phyloP scores from a whole-genome alignment of 352 stramenopile genomes.

The Paralagenidium karlingii region DNA sequence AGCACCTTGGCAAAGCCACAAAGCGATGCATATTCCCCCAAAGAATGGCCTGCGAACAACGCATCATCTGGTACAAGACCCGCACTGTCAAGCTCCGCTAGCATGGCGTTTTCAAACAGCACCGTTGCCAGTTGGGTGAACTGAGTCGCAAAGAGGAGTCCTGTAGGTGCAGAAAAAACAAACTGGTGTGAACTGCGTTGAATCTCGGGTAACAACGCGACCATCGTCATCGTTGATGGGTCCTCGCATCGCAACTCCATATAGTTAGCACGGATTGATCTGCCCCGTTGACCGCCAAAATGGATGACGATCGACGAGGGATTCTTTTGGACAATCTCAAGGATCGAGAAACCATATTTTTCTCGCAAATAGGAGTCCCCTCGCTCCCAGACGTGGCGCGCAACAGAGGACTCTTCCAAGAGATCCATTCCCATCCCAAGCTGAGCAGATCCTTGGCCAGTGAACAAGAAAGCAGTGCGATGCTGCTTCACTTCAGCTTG shows the following conservation, averaged over 20 bases:
- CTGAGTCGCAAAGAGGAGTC: constrained; percentile 76
- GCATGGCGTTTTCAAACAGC: constrained; percentile 73
- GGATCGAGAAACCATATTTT: constrained; percentile 81
- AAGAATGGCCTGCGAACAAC: constrained; percentile 78
- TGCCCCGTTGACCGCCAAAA: constrained; percentile 73
- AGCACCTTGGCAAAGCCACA: constrained; percentile 64
- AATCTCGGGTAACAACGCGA: constrained; percentile 69
- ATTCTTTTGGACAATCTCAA: constrained; percentile 84
- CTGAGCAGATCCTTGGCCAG: constrained; percentile 68
- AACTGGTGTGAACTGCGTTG: constrained; percentile 72
- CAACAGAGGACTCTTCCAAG: constrained; percentile 52
- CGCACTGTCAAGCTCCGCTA: constrained; percentile 60
- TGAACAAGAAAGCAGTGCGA: constrained; percentile 75
- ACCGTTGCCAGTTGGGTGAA: constrained; percentile 77
- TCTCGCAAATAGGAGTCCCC: constrained; percentile 54
- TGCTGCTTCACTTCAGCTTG: constrained; percentile 55
- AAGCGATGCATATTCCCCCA: constrained; percentile 78
- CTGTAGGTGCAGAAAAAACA: constrained; percentile 58
- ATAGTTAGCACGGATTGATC: constrained; percentile 76
- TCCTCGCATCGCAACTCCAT: constrained; percentile 68
- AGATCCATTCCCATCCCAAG: constrained; percentile 87
- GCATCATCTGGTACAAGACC: constrained; percentile 59
- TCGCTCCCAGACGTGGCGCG: constrained; percentile 70
- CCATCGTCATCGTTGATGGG: constrained; percentile 25
- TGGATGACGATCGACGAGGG: constrained; percentile 73